Percentiles rank a stretch among this genome's conserved stretches.
phyloP scores from a whole-genome alignment of 441 rosid genomes.

The Eutrema salsugineum region DNA sequence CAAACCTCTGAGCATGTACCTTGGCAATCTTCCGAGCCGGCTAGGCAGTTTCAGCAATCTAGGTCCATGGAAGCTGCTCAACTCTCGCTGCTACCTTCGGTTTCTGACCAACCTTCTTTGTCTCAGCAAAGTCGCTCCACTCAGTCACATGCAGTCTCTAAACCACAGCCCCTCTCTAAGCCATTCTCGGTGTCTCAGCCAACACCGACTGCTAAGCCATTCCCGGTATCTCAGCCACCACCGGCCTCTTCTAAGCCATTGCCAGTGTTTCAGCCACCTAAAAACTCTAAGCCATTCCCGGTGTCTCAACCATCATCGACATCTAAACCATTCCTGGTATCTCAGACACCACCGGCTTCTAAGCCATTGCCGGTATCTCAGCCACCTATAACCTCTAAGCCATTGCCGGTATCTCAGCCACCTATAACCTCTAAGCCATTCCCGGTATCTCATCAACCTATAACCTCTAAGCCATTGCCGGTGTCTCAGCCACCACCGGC shows the following conservation, averaged over 20 bases:
- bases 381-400: background rate
- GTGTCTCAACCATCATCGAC: background rate
- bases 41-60: constrained; percentile 23
- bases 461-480: background rate
- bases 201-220: background rate
- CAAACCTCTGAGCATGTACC: background rate
- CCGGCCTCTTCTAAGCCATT: background rate
- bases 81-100: constrained; percentile 18
- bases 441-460: background rate
- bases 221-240: constrained; percentile 3
- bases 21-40: constrained; percentile 27
- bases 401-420: background rate
- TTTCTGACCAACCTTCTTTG: background rate
- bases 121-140: constrained; percentile 1
- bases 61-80: constrained; percentile 32
- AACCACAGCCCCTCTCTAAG: constrained; percentile 17
- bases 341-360: background rate
- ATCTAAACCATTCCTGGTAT: background rate
- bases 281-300: background rate
- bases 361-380: background rate
- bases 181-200: background rate
- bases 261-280: background rate
- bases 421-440: background rate
- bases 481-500: background rate
- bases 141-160: constrained; percentile 17